Percentiles rank a stretch among this genome's conserved stretches.
Evolutionary conservation across 306 rosid species (phyloP).

Genomic region (barrel medic (Medicago truncatula)): DNA sequence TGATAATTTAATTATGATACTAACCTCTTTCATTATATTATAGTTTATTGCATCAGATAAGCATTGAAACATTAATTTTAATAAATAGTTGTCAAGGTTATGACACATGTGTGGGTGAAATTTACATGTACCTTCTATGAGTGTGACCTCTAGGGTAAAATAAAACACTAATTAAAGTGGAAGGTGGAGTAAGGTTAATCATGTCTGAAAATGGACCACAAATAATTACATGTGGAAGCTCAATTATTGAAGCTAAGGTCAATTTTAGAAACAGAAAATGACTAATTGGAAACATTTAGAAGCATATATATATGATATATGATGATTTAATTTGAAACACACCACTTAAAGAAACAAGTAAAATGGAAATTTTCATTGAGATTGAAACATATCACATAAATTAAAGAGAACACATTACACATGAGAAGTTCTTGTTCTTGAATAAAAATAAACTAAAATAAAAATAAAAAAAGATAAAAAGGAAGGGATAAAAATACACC

Average conservation of each 20-base stretch:
- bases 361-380: slow-evolving; percentile 6
- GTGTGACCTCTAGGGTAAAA: neutral
- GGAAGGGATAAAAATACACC: slow-evolving; percentile 53
- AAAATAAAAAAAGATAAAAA: neutral
- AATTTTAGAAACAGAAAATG: neutral
- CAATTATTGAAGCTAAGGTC: slow-evolving; percentile 24
- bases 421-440: neutral
- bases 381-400: neutral
- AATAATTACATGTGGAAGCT: slow-evolving; percentile 4
- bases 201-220: neutral
- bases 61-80: slow-evolving; percentile 19
- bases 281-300: slow-evolving; percentile 21
- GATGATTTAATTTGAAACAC: slow-evolving; percentile 28
- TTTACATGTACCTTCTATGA: neutral
- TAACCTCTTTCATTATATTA: neutral
- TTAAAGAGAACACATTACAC: slow-evolving; percentile 30
- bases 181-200: neutral
- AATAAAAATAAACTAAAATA: neutral
- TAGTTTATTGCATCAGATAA: slow-evolving; percentile 29
- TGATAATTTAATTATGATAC: slow-evolving; percentile 16
- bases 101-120: neutral
- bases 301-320: slow-evolving; percentile 10
- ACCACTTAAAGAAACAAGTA: slow-evolving; percentile 23
- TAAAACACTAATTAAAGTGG: neutral
- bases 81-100: neutral